A percentile compares a stretch with the other conserved stretches of the same genome.
phyloP scores from a whole-genome alignment of 495 filamentous ascomycete species.

The Hypoxylon crocopeplum region DNA sequence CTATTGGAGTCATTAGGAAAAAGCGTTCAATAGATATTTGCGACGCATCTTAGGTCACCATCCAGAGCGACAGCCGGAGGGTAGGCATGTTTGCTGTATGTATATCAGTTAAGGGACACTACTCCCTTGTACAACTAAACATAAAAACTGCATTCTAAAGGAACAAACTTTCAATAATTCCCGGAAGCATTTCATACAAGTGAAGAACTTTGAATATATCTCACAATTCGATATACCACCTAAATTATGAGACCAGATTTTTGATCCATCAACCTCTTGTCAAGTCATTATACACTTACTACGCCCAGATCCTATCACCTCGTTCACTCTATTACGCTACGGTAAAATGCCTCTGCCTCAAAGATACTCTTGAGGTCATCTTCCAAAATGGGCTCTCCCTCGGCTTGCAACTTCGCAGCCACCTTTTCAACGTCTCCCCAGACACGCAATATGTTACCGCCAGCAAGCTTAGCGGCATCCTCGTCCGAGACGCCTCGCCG shows the following conservation, averaged over 20 bases:
- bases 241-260: too few species aligned
- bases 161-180: not conserved
- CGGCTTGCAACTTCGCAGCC: conserved; percentile 63
- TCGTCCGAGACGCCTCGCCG: conserved; percentile 69
- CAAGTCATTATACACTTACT: too few species aligned
- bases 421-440: conserved; percentile 76
- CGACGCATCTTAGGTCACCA: not conserved
- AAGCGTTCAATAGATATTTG: conserved; percentile 10
- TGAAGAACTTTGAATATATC: too few species aligned
- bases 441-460: conserved; percentile 77
- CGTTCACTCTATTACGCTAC: not conserved
- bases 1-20: not conserved
- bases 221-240: too few species aligned
- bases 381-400: conserved; percentile 67
- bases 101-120: not conserved
- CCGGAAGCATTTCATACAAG: too few species aligned
- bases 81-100: conserved; percentile 1
- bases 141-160: conserved; percentile 4
- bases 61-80: not conserved
- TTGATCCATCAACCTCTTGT: too few species aligned
- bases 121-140: conserved; percentile 32
- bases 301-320: conserved; percentile 5
- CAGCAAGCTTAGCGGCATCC: conserved; percentile 71
- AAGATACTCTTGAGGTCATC: conserved; percentile 53
- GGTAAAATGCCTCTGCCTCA: not conserved